Base-by-base conservation (phyloP, 768 basidiomycete genomes). In the Phlebiopsis gigantea region DNA sequence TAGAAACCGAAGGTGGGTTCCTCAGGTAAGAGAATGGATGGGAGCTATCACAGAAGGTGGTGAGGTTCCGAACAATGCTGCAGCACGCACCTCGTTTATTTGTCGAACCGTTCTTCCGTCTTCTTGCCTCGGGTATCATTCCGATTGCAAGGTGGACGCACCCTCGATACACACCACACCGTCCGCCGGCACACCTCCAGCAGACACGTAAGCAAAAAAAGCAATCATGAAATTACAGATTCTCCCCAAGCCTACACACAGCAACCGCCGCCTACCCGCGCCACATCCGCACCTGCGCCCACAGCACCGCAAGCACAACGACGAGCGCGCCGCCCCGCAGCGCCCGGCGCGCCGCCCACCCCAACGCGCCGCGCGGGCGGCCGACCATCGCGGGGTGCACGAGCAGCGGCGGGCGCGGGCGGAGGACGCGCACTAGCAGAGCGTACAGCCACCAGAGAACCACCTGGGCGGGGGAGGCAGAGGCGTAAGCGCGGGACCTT, bases 371-470 rank as follows among this genome's bases (percentile, higher is more conserved):
- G 42, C 43, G 41, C 45, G 21, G 24, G 4, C 26, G 30, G 29
- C 55, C 31, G 24, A 30, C 21, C 26, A 47, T 9, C 45, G 45
- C 44, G 28, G 54, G 44, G 28, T 46, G 29, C 9, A 22, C n/a
- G 21, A 26, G 14, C 7, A 7, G 30, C 29, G 55, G 21, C 19
- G 19, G 5, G 30, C 19, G 47, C 7, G 25, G 42, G 17, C 26
- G 30, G 24, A 47, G 28, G 51, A 50, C 8, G 24, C 17, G 51
- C 44, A 56, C 71, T 65, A 79, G 61, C 72, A 78, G 61, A 87
- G 77, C 17, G 78, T 76, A 68, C 87, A 89, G 42, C 87, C 87
- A 62, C 77, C 81, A 60, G 83, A 78, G 68, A 88, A 88, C 87
- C 87, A 89, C 87, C 87, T 88, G 62, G 57, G 68, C 59, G 66